Base-by-base conservation (phyloP, 2,329 filamentous ascomycete species). In the Pseudohalonectria lignicola region DNA sequence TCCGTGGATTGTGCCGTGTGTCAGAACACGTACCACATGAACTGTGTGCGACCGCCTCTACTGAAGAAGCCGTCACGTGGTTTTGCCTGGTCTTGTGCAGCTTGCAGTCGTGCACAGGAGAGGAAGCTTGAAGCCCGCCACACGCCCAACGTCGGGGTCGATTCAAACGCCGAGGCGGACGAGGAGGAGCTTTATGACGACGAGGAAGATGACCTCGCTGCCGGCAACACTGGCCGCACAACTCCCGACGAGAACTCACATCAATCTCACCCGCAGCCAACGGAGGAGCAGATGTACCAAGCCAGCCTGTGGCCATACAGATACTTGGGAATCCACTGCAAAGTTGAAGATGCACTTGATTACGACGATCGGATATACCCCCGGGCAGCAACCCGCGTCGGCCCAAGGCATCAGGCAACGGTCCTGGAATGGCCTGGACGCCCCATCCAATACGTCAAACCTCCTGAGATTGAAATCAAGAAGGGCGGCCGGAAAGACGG, bases 361-460 rank as follows among this genome's bases (percentile, higher is more conserved):
- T 94, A 94, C 54, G 92, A 98, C 53, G 92, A 98, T 57, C 81
- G 92, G 46, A 96, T 98, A 47, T 96, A 96, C 54, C 92, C 92
- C 8, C 82, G 92, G 47, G 90, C 92, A 13, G 93, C 88, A 54
- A 96, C 92, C 39, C 82, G 92, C 28, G 69, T 96, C 28, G 92
- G 92, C 7, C 86, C 87, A 9, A 79, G 87, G 39, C 87, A 96
- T 57, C 92, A 98, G 63, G 90, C 92, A 4, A 81, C 79, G 48
- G 84, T 94, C 25, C 67, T 74, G 35, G 71, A 83, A 5, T 98
- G 92, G 92, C 82, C 82, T 39, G 92, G 90, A 5, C 78, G 77
- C 39, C 80, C 87, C 0, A 80, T 96, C n/a, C 72, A 94, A 56
- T 84, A 94, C 41, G 86, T 94, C 44, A 95, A 94, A 56, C 79